phyloP scores from a whole-genome alignment of 164 flowering plant genomes.

The Macadamia integrifolia region DNA sequence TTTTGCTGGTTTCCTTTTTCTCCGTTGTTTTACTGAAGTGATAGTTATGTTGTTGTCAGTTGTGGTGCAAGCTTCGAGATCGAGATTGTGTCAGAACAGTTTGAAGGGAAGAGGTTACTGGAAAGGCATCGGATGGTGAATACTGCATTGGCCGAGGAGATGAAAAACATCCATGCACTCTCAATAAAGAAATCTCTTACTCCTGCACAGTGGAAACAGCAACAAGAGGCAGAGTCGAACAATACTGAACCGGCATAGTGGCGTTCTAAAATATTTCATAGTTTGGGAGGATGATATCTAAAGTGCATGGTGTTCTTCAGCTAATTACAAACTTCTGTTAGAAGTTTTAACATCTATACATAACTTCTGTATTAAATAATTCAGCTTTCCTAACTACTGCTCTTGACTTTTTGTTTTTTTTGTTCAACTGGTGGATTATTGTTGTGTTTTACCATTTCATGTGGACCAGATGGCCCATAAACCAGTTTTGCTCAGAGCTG shows the following conservation, averaged over 20 bases:
- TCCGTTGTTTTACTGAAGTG: background rate
- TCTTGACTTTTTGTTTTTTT: no score
- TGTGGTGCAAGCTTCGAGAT: constrained; percentile 88
- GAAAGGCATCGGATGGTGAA: constrained; percentile 92
- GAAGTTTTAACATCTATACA: no score
- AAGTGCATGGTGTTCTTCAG: no score
- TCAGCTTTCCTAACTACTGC: no score
- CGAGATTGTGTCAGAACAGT: constrained; percentile 81
- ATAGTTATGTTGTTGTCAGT: constrained; percentile 28
- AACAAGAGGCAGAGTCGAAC: constrained; percentile 46
- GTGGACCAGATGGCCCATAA: no score
- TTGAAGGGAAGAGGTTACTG: constrained; percentile 88
- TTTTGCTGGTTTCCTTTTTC: background rate
- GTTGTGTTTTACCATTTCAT: no score
- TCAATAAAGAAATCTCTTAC: constrained; percentile 83
- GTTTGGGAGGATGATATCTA: background rate
- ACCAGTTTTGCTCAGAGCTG: no score
- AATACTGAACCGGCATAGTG: constrained; percentile 27
- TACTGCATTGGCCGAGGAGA: constrained; percentile 71
- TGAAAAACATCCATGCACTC: constrained; percentile 95
- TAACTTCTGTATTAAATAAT: no score
- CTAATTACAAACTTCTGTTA: no score
- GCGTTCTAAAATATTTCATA: background rate
- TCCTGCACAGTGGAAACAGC: constrained; percentile 79
- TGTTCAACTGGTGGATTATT: no score